A percentile compares a stretch with the other conserved stretches of the same genome.
phyloP scores from a whole-genome alignment of 345 rosid genomes.

The Psidium friedrichsthalianum region DNA sequence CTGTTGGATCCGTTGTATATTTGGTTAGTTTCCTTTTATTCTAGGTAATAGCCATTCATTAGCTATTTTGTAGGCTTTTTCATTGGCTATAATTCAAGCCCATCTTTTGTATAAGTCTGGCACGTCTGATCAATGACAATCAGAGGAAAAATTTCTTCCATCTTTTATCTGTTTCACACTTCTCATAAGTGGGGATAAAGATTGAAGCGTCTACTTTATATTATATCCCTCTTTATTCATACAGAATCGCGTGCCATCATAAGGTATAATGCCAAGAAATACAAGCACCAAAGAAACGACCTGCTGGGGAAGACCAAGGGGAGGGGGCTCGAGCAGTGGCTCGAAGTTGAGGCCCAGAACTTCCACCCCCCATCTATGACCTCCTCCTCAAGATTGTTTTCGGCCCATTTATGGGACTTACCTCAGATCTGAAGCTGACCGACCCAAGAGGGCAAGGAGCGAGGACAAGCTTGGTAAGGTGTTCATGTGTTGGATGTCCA shows the following conservation, averaged over 20 bases:
- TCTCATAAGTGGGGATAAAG: not conserved
- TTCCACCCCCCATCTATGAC: slow-evolving; percentile 33
- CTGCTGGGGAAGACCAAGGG: slow-evolving; percentile 30
- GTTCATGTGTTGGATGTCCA: slow-evolving; percentile 28
- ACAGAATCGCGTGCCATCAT: slow-evolving; percentile 66
- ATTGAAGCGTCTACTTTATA: not conserved
- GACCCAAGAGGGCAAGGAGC: slow-evolving; percentile 15
- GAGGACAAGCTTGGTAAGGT: slow-evolving; percentile 48
- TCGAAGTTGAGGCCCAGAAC: slow-evolving; percentile 46
- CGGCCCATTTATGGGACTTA: slow-evolving; percentile 26
- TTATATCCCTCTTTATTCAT: not conserved
- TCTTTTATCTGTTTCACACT: no score
- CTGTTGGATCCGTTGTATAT: no score
- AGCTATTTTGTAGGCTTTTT: no score
- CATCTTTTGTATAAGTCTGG: no score
- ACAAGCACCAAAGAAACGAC: slow-evolving; percentile 32
- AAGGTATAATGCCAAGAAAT: slow-evolving; percentile 58
- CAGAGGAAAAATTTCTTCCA: no score
- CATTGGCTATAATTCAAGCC: no score
- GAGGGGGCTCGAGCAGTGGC: slow-evolving; percentile 59
- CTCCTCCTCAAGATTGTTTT: slow-evolving; percentile 33
- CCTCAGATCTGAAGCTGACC: slow-evolving; percentile 30
- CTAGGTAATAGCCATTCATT: no score
- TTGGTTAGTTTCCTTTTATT: no score
- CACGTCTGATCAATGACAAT: no score